These are phyloP conservation scores for Aspergillus piperis DNA, from an alignment of 2,329 filamentous ascomycete species.

Conservation along the genomic window DNA sequence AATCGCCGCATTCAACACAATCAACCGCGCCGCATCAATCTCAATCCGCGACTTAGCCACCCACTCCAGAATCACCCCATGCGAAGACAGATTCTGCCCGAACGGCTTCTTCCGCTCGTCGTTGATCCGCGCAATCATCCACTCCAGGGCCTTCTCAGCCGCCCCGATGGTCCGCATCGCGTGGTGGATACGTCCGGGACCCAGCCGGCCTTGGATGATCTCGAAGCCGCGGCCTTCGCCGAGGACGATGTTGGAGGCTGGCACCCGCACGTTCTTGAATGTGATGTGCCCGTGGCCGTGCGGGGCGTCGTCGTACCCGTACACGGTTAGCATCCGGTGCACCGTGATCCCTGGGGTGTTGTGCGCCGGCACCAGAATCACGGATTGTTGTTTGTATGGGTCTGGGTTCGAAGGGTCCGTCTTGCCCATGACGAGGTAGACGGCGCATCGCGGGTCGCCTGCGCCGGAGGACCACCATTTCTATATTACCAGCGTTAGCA, in stretches of 20 bases:
- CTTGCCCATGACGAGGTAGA: slow-evolving; percentile 98
- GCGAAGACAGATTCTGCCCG: slow-evolving; percentile 79
- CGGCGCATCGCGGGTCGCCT: slow-evolving; percentile 84
- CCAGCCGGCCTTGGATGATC: slow-evolving; percentile 95
- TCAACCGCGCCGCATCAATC: slow-evolving; percentile 85
- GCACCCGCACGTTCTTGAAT: slow-evolving; percentile 88
- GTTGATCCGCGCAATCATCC: slow-evolving; percentile 92
- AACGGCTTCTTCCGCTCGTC: slow-evolving; percentile 90
- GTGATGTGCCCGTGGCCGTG: slow-evolving; percentile 93
- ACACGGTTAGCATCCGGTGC: slow-evolving; percentile 88
- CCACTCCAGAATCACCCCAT: slow-evolving; percentile 94
- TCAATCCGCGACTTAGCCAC: slow-evolving; percentile 90
- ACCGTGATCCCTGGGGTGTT: slow-evolving; percentile 84
- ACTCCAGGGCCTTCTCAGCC: slow-evolving; percentile 87
- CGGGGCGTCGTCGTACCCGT: slow-evolving; percentile 96
- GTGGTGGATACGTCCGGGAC: slow-evolving; percentile 95
- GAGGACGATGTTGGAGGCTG: slow-evolving; percentile 79
- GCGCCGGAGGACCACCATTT: slow-evolving; percentile 99
- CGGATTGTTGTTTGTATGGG: slow-evolving; percentile 87
- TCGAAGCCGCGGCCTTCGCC: slow-evolving; percentile 95
- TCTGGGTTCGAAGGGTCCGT: slow-evolving; percentile 73
- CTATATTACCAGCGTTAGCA: slow-evolving; percentile 42
- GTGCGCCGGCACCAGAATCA: slow-evolving; percentile 77
- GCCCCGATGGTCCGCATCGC: slow-evolving; percentile 94
- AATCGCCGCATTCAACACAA: slow-evolving; percentile 92